A percentile compares a stretch with the other conserved stretches of the same genome.
These are phyloP conservation scores for Erucastrum elatum DNA, from an alignment of 345 rosid species.

Conservation along the genomic window DNA sequence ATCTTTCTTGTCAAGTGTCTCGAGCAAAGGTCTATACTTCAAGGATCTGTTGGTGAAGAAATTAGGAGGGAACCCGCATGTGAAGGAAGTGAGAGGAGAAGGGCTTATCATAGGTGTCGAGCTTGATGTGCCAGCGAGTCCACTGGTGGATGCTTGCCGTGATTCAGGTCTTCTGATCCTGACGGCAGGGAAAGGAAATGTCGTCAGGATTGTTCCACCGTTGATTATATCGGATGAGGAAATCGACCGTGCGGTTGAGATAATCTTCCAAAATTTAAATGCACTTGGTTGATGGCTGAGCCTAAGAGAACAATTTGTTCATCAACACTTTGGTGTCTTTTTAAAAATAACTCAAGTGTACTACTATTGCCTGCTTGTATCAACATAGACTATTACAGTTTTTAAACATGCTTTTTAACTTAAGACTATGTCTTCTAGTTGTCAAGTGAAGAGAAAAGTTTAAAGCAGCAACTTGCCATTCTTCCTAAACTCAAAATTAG, in stretches of 20 bases:
- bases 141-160: slow-evolving; percentile 73
- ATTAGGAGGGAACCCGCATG: slow-evolving; percentile 65
- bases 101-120: slow-evolving; percentile 88
- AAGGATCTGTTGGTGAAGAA: slow-evolving; percentile 56
- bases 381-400: no score
- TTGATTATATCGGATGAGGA: slow-evolving; percentile 77
- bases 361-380: neutral
- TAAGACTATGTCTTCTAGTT: no score
- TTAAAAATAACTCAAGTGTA: neutral
- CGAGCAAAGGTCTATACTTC: slow-evolving; percentile 65
- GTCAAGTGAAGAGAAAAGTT: no score
- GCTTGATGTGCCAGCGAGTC: slow-evolving; percentile 60
- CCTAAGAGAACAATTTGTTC: no score
- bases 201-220: slow-evolving; percentile 87
- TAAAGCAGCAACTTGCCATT: no score
- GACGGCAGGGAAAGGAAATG: slow-evolving; percentile 86
- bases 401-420: no score
- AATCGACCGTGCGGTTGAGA: slow-evolving; percentile 62
- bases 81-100: slow-evolving; percentile 78
- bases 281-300: slow-evolving; percentile 29
- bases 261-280: slow-evolving; percentile 41
- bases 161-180: slow-evolving; percentile 67
- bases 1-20: slow-evolving; percentile 66
- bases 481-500: no score
- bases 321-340: neutral